These are phyloP conservation scores for Penicillium hesseltinei DNA, from an alignment of 2,329 filamentous ascomycete genomes.

Conservation along the genomic window DNA sequence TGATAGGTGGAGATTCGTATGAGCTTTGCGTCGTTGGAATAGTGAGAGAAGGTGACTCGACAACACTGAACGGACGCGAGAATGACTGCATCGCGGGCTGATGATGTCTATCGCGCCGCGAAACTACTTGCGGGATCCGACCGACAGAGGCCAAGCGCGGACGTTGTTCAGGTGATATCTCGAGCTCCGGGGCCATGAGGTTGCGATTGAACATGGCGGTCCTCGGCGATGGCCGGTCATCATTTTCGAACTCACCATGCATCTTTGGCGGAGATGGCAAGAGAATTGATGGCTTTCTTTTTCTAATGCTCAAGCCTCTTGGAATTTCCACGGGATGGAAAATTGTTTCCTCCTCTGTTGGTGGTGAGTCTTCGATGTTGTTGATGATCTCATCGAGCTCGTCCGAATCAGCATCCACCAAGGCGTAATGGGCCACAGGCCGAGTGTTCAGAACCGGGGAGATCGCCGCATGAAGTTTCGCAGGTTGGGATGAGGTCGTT, in stretches of 20 bases:
- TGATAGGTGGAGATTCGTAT: conserved; percentile 25
- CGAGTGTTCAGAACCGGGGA: conserved; percentile 40
- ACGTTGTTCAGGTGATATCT: conserved; percentile 32
- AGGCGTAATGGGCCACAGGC: conserved; percentile 58
- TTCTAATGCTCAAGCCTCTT: conserved; percentile 32
- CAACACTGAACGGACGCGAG: conserved; percentile 71
- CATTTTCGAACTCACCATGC: conserved; percentile 31
- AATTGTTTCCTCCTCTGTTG: conserved; percentile 35
- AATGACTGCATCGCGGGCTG: conserved; percentile 75
- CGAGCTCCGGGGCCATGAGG: conserved; percentile 12
- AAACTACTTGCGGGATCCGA: conserved; percentile 79
- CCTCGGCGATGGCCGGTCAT: conserved; percentile 36
- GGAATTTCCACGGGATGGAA: conserved; percentile 26
- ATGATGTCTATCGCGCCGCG: conserved; percentile 60
- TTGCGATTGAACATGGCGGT: conserved; percentile 37
- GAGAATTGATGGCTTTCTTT: conserved; percentile 39
- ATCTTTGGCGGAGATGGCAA: conserved; percentile 45
- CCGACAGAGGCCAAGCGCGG: conserved; percentile 76
- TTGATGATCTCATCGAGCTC: conserved; percentile 41
- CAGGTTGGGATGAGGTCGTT: conserved; percentile 13
- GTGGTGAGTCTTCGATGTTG: conserved; percentile 40
- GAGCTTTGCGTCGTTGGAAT: conserved; percentile 26
- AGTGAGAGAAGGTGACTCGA: conserved; percentile 44
- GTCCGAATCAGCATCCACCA: conserved; percentile 50
- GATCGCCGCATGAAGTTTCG: conserved; percentile 43